Percentiles rank a stretch among this genome's conserved stretches.
Conservation (phyloP, 345 rosid species). For the Acer yangbiense region DNA sequence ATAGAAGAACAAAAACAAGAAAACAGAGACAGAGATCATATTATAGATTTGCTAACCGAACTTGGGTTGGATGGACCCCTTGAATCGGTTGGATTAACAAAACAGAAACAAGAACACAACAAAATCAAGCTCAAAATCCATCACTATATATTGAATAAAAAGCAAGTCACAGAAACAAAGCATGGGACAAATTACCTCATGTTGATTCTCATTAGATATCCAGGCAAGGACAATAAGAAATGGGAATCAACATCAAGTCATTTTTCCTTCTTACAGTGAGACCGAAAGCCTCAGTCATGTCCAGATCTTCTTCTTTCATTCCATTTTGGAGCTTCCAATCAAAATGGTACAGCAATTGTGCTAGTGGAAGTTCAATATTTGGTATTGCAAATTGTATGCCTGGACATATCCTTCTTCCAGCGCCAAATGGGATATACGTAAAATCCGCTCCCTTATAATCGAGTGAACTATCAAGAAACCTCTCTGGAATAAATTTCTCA, state of each 20-base stretch:
- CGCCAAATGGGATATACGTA: conserved; percentile 25
- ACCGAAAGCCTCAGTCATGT: conserved; percentile 23
- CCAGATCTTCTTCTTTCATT: not conserved
- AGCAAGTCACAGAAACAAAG: too few relatives aligned
- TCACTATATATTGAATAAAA: too few relatives aligned
- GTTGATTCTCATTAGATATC: not conserved
- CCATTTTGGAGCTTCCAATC: conserved; percentile 25
- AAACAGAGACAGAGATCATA: too few relatives aligned
- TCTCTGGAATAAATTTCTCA: conserved; percentile 13
- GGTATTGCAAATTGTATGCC: conserved; percentile 14
- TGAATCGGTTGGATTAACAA: too few relatives aligned
- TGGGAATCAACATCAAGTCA: conserved; percentile 2
- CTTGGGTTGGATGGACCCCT: too few relatives aligned
- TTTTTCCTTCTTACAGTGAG: not conserved
- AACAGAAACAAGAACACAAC: too few relatives aligned
- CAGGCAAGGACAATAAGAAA: not conserved
- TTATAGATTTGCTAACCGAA: too few relatives aligned
- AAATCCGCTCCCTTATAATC: conserved; percentile 19
- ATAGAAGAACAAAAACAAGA: too few relatives aligned
- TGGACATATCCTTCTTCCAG: conserved; percentile 26
- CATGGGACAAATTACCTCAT: too few relatives aligned
- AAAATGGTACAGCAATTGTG: conserved; percentile 24
- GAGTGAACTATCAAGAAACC: conserved; percentile 14
- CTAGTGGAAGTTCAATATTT: conserved; percentile 20
- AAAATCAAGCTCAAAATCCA: too few relatives aligned